These are phyloP conservation scores for Miamiensis avidus DNA, from an alignment of 169 alveolate species.

Conservation along the genomic window DNA sequence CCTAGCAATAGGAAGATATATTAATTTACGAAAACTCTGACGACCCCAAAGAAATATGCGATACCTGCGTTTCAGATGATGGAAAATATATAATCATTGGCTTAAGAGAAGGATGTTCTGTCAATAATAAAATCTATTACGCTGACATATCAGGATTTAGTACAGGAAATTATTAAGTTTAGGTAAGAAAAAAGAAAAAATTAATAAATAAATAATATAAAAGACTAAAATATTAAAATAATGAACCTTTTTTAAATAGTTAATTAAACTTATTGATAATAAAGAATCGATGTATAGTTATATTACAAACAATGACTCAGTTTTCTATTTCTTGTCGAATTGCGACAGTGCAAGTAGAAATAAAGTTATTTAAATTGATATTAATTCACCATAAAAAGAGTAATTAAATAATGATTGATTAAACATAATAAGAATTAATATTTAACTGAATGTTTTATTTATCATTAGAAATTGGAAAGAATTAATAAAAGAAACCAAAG, in stretches of 20 bases:
- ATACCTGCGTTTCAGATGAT: background rate
- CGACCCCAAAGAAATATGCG: background rate
- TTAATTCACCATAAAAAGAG: background rate
- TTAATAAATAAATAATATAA: no score
- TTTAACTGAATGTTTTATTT: no score
- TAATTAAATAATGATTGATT: no score
- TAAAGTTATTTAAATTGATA: background rate
- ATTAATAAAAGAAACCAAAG: background rate
- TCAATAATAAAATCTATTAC: no score
- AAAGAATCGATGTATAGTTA: background rate
- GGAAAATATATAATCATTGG: background rate
- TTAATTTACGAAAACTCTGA: background rate
- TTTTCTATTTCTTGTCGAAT: background rate
- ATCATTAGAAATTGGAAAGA: background rate
- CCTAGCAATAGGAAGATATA: background rate
- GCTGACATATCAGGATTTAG: background rate
- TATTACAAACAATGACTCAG: background rate
- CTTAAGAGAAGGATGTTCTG: background rate
- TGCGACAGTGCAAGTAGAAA: background rate
- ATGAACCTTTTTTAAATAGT: background rate
- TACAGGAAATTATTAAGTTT: background rate
- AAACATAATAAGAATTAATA: background rate
- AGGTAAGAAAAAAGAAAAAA: no score
- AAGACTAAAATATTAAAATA: background rate
- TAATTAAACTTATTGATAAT: background rate